These are phyloP conservation scores for Barnettozyma sp. DNA, from an alignment of 805 yeast species.

Conservation along the genomic window DNA sequence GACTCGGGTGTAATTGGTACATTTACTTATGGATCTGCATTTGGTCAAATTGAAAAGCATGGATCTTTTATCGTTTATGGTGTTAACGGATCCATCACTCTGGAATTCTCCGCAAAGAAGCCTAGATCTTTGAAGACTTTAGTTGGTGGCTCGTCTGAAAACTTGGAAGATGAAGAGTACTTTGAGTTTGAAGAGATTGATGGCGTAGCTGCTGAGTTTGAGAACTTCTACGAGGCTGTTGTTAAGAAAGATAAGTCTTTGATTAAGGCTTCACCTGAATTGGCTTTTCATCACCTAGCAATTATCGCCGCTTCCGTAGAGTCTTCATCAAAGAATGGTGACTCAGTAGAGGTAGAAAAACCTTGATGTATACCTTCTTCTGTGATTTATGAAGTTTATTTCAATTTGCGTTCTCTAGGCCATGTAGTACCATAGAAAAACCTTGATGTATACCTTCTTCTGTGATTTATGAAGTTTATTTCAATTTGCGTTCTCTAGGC, in stretches of 20 bases:
- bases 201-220: constrained; percentile 51
- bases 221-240: constrained; percentile 56
- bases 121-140: constrained; percentile 32
- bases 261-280: constrained; percentile 57
- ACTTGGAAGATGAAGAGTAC: constrained; percentile 19
- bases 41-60: constrained; percentile 74
- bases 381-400: neutral
- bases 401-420: too few species aligned
- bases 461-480: neutral
- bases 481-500: too few species aligned
- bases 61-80: constrained; percentile 70
- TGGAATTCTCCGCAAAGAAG: constrained; percentile 49
- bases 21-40: constrained; percentile 28
- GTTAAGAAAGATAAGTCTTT: constrained; percentile 50
- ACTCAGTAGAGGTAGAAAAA: constrained; percentile 39
- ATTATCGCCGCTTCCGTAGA: constrained; percentile 80
- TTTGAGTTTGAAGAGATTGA: constrained; percentile 34
- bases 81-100: constrained; percentile 63
- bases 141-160: constrained; percentile 23
- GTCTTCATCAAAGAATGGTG: constrained; percentile 52
- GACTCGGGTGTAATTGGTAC: constrained; percentile 63
- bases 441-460: neutral
- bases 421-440: constrained; percentile 3
- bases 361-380: neutral
- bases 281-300: constrained; percentile 89